These are phyloP conservation scores for Hysterium pulicare DNA, from an alignment of 2,329 filamentous ascomycete species.

Conservation along the genomic window DNA sequence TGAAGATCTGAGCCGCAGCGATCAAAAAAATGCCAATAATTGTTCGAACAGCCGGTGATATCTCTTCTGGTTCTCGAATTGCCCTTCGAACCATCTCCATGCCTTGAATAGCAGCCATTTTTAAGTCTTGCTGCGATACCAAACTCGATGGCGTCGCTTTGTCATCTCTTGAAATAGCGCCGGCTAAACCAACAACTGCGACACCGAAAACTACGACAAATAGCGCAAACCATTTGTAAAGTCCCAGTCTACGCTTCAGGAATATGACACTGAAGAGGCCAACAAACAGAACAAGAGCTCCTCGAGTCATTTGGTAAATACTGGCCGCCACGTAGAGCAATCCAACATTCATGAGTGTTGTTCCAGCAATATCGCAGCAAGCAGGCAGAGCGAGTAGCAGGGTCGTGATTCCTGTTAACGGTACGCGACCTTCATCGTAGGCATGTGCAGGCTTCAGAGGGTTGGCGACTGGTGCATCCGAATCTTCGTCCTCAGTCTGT, in stretches of 20 bases:
- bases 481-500: constrained; percentile 46
- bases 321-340: constrained; percentile 90
- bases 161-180: constrained; percentile 71
- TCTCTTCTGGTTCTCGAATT: constrained; percentile 39
- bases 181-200: constrained; percentile 83
- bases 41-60: constrained; percentile 62
- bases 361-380: constrained; percentile 90
- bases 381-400: constrained; percentile 78
- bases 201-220: constrained; percentile 86
- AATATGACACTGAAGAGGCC: constrained; percentile 94
- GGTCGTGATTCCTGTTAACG: constrained; percentile 68
- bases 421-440: constrained; percentile 55
- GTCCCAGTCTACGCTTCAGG: constrained; percentile 69
- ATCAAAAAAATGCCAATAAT: constrained; percentile 85
- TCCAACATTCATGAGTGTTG: constrained; percentile 95
- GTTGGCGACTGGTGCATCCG: constrained; percentile 49
- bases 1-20: constrained; percentile 93
- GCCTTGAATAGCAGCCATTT: constrained; percentile 8
- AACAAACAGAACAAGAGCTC: constrained; percentile 91
- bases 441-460: constrained; percentile 43
- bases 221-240: constrained; percentile 92
- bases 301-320: constrained; percentile 98
- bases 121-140: constrained; percentile 23
- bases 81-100: constrained; percentile 24
- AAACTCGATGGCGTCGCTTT: constrained; percentile 42